These are phyloP conservation scores for Vaccinium corymbosum DNA, from an alignment of 148 eudicot genomes.

Conservation along the genomic window DNA sequence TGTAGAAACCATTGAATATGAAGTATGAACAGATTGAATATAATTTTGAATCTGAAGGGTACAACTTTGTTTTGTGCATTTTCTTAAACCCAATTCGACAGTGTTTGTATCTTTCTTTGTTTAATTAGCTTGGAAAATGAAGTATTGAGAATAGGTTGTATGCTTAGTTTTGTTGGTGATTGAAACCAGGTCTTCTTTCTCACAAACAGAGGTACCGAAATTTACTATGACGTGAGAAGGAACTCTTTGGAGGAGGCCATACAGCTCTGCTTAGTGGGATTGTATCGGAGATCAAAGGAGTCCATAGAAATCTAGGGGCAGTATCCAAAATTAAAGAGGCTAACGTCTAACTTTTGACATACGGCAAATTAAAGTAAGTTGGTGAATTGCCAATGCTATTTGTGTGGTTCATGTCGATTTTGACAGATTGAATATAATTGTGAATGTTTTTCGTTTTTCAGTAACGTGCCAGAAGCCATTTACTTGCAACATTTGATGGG, in stretches of 20 bases:
- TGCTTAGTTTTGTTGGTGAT: background rate
- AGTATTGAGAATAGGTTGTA: too few relatives aligned
- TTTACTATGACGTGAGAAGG: slow-evolving; percentile 62
- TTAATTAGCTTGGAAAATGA: too few relatives aligned
- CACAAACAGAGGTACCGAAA: slow-evolving; percentile 69
- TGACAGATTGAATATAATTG: background rate
- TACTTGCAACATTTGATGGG: slow-evolving; percentile 84
- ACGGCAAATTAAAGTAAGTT: slow-evolving; percentile 74
- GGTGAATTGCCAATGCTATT: background rate
- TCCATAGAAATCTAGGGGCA: slow-evolving; percentile 63
- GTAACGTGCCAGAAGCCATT: slow-evolving; percentile 76
- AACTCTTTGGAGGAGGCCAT: slow-evolving; percentile 77
- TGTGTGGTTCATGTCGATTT: background rate
- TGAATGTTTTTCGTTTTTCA: slow-evolving; percentile 15
- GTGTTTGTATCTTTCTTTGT: background rate
- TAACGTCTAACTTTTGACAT: slow-evolving; percentile 64
- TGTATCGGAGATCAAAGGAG: slow-evolving; percentile 78
- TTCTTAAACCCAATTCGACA: background rate
- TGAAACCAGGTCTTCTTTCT: slow-evolving; percentile 57
- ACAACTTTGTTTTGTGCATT: too few relatives aligned
- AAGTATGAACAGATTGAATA: too few relatives aligned
- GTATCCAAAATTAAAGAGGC: slow-evolving; percentile 67
- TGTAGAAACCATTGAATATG: too few relatives aligned
- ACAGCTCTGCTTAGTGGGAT: slow-evolving; percentile 65
- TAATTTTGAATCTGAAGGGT: too few relatives aligned